Evolutionary conservation across 2,329 filamentous ascomycete species (phyloP).

Genomic region (Scedosporium aurantiacum): DNA sequence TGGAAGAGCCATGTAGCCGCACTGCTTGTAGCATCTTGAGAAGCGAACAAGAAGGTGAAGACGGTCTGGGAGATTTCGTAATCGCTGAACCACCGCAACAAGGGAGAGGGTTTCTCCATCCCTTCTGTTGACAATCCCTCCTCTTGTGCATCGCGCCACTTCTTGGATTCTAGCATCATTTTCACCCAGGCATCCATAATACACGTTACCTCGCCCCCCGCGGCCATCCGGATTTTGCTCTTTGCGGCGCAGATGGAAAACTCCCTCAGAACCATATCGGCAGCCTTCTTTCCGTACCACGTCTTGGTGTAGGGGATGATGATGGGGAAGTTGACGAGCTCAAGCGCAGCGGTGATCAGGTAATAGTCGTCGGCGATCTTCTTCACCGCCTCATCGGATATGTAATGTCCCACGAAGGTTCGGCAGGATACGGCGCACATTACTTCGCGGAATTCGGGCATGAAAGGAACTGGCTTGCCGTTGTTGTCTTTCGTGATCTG

Average conservation of each 20-base stretch:
- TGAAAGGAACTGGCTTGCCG: constrained; percentile 73
- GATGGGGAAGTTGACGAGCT: constrained; percentile 96
- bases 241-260: constrained; percentile 89
- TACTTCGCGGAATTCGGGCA: constrained; percentile 84
- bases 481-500: constrained; percentile 60
- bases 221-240: constrained; percentile 82
- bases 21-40: constrained; percentile 91
- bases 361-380: constrained; percentile 96
- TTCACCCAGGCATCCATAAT: constrained; percentile 95
- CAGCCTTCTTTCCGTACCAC: constrained; percentile 94
- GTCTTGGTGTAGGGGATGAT: constrained; percentile 92
- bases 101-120: constrained; percentile 67
- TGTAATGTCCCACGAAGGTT: constrained; percentile 96
- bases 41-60: constrained; percentile 95
- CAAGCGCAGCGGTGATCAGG: constrained; percentile 86
- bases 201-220: constrained; percentile 75
- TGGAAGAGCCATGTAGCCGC: constrained; percentile 95
- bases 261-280: constrained; percentile 81
- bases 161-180: constrained; percentile 74
- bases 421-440: constrained; percentile 92
- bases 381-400: constrained; percentile 79
- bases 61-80: constrained; percentile 87
- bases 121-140: constrained; percentile 57
- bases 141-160: constrained; percentile 67
- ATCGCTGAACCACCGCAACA: constrained; percentile 80